A percentile compares a stretch with the other conserved stretches of the same genome.
Conservation (phyloP, 2,329 filamentous ascomycete genomes). For the Botryotinia globosa region DNA sequence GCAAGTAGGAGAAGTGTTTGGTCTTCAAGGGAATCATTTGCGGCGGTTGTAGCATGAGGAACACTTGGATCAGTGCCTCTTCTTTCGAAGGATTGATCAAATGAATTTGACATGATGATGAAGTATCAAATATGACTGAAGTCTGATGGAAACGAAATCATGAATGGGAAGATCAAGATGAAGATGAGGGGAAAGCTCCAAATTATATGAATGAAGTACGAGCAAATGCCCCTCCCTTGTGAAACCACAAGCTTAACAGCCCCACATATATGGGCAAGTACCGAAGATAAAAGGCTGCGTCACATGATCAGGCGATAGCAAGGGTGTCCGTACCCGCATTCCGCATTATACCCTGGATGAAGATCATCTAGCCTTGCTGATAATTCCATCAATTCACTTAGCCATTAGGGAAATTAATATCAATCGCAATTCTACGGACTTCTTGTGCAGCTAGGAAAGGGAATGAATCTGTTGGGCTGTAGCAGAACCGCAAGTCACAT, state of each 20-base stretch:
- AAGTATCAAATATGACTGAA: neutral
- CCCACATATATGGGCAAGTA: constrained; percentile 3
- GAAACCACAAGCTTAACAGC: neutral
- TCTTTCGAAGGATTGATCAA: constrained; percentile 15
- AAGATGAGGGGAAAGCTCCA: neutral
- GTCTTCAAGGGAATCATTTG: constrained; percentile 36
- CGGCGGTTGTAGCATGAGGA: constrained; percentile 21
- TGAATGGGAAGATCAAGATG: constrained; percentile 7
- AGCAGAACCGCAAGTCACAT: neutral
- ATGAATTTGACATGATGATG: constrained; percentile 11
- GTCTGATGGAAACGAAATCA: neutral
- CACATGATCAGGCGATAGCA: constrained; percentile 17
- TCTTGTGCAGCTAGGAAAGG: neutral
- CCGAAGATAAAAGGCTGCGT: neutral
- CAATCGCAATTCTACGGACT: neutral
- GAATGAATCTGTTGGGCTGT: neutral
- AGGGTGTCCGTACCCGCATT: neutral
- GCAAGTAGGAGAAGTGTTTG: constrained; percentile 60
- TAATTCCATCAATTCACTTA: neutral
- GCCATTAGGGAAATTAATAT: neutral
- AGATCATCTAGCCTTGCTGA: constrained; percentile 8
- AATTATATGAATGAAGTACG: neutral
- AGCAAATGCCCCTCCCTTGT: neutral
- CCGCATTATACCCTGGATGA: neutral
- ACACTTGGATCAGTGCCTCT: constrained; percentile 29